Conservation (phyloP, 805 yeast genomes). For the Yarrowia deformans region DNA sequence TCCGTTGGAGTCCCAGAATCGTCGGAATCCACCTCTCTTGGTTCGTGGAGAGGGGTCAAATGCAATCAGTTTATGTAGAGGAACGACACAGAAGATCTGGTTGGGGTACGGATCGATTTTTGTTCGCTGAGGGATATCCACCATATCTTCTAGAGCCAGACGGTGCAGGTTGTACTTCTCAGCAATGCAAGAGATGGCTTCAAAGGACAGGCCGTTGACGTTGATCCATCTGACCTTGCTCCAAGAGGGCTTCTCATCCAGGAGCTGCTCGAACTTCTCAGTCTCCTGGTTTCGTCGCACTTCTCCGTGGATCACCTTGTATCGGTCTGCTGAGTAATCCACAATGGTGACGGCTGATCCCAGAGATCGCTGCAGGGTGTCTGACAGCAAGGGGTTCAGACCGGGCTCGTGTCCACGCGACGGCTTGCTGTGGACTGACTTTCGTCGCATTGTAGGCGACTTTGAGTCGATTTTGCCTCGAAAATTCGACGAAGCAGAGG, state of each 20-base stretch:
- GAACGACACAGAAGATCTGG: constrained; percentile 63
- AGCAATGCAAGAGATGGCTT: constrained; percentile 59
- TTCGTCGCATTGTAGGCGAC: constrained; percentile 46
- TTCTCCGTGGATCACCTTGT: constrained; percentile 56
- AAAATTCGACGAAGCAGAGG: not conserved
- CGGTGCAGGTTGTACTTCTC: constrained; percentile 59
- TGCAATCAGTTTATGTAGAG: constrained; percentile 58
- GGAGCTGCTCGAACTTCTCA: constrained; percentile 48
- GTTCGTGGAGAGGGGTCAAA: constrained; percentile 39
- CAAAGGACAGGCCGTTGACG: constrained; percentile 69
- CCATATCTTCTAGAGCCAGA: constrained; percentile 66
- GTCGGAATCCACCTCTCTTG: constrained; percentile 16
- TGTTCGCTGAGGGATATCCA: constrained; percentile 67
- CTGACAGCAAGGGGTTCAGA: constrained; percentile 59
- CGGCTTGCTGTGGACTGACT: constrained; percentile 51
- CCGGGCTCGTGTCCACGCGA: constrained; percentile 67
- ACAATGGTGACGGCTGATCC: constrained; percentile 63
- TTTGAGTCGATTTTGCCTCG: constrained; percentile 32
- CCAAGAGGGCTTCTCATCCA: constrained; percentile 57
- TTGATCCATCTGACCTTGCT: constrained; percentile 63
- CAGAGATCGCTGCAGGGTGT: constrained; percentile 58
- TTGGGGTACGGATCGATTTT: constrained; percentile 61
- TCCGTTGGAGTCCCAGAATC: constrained; percentile 28
- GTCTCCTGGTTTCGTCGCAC: constrained; percentile 46
- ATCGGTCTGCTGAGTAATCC: constrained; percentile 57